Percentiles rank a stretch among this genome's conserved stretches.
Conservation (phyloP, 306 rosid genomes). For the Sophora flavescens region DNA sequence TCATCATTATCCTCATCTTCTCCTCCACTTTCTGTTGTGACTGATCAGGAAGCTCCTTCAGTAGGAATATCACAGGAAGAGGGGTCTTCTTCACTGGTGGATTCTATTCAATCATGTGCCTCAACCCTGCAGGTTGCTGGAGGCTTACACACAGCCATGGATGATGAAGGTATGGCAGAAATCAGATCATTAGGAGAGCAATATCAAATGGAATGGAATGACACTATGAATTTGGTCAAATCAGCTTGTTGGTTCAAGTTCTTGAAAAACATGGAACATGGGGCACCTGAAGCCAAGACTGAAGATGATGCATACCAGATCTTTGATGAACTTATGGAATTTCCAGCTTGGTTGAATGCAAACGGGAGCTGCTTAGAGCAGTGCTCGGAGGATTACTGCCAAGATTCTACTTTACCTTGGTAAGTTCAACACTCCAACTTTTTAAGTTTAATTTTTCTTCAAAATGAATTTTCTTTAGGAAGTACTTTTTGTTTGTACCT, state of each 20-base stretch:
- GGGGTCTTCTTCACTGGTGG: conserved; percentile 49
- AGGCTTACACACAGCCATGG: conserved; percentile 70
- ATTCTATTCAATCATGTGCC: conserved; percentile 47
- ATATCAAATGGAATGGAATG: conserved; percentile 87
- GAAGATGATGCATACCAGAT: conserved; percentile 50
- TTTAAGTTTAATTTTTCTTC: conserved; percentile 21
- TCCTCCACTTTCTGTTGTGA: conserved; percentile 48
- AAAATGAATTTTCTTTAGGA: conserved; percentile 4
- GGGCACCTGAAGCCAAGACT: conserved; percentile 47
- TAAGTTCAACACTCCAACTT: conserved; percentile 56
- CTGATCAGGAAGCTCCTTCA: conserved; percentile 56
- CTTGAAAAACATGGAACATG: conserved; percentile 68
- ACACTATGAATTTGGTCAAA: conserved; percentile 73
- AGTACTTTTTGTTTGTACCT: conserved; percentile 30
- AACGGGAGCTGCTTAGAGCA: conserved; percentile 66
- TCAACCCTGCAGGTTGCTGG: conserved; percentile 45
- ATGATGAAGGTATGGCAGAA: conserved; percentile 86
- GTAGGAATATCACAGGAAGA: conserved; percentile 41
- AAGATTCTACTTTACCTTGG: conserved; percentile 80
- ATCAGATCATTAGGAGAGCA: conserved; percentile 81
- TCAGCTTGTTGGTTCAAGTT: conserved; percentile 91
- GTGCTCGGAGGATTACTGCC: conserved; percentile 57
- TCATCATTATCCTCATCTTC: conserved; percentile 59
- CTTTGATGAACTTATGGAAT: conserved; percentile 69
- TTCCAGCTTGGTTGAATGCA: conserved; percentile 82